Base-by-base conservation (phyloP, 2,329 filamentous ascomycete genomes). In the Stachybotrys chlorohalonatus region DNA sequence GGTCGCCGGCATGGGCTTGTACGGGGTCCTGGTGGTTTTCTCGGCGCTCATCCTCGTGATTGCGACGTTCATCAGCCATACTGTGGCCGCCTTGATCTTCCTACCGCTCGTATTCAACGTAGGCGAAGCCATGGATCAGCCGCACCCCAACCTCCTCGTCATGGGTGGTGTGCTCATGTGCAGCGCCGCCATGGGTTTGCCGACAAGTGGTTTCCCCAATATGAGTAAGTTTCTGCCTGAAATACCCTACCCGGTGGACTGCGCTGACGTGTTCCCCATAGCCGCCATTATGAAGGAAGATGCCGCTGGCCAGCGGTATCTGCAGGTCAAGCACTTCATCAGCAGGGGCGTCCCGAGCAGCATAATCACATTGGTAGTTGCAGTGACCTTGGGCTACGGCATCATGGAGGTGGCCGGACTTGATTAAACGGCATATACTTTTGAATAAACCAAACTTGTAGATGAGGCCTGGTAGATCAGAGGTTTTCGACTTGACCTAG, bases 251-350 rank as follows among this genome's bases (percentile, higher is more conserved):
- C 49, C 16, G 47, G 24, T 9, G 11, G 31, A 54, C 46, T 47
- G 51, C 36, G 36, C 65, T 70, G 56, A 68, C 57, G 49, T 51
- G 8, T 7, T 48, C 15, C 4, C 31, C 13, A 13, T 52, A 95
- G 90, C 94, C 66, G 94, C 94, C 5, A 97, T 99, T 65, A 97
- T 99, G 94, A 97, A 97, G 79, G 94, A 99, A 73, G 93, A 99
- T 64, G 82, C 89, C 0, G 95, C 92, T 0, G 94, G 94, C 8
- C 90, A 95, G 68, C 81, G 94, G 54, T 99, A 99, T 67, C 80
- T 99, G 53, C 80, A 87, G 57, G 95, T 99, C 53, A 89, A 88
- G 67, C 94, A 99, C 69, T 99, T 99, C 71, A 86, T 99, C 65
- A 95, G 88, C 52, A 79, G 92, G n/a, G 94, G 94, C 65, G 83